These are phyloP conservation scores for Prunus mira DNA, from an alignment of 306 rosid species.

Conservation along the genomic window DNA sequence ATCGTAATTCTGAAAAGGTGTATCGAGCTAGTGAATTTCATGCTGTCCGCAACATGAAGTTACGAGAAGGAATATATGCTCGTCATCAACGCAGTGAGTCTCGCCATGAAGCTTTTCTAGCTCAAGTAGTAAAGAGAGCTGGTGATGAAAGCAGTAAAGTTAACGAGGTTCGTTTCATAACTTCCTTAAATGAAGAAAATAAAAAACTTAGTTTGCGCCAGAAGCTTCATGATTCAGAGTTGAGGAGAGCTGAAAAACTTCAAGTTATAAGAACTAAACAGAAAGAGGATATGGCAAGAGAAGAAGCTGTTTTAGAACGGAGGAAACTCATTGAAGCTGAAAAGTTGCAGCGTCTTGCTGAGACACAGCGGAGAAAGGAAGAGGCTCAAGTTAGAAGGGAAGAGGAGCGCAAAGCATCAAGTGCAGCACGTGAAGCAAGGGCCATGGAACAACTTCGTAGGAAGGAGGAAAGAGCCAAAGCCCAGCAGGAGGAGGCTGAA, in stretches of 20 bases:
- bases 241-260: slow-evolving; percentile 97
- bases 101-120: slow-evolving; percentile 96
- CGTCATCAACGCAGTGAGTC: slow-evolving; percentile 96
- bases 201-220: slow-evolving; percentile 85
- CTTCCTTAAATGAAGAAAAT: slow-evolving; percentile 93
- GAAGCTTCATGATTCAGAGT: slow-evolving; percentile 95
- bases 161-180: slow-evolving; percentile 94
- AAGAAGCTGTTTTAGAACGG: slow-evolving; percentile 96
- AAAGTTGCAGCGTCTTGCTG: slow-evolving; percentile 96
- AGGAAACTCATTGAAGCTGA: slow-evolving; percentile 93
- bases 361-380: slow-evolving; percentile 93
- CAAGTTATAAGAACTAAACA: slow-evolving; percentile 93
- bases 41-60: slow-evolving; percentile 85
- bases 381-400: slow-evolving; percentile 96
- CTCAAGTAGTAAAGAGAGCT: slow-evolving; percentile 98
- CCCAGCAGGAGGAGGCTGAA: slow-evolving; percentile 98
- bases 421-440: slow-evolving; percentile 98
- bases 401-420: slow-evolving; percentile 97
- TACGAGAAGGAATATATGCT: slow-evolving; percentile 95
- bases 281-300: slow-evolving; percentile 96
- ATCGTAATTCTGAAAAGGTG: slow-evolving; percentile 83
- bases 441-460: slow-evolving; percentile 91
- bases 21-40: slow-evolving; percentile 90
- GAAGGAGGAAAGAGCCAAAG: slow-evolving; percentile 96
- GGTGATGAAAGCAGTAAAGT: slow-evolving; percentile 99